A percentile compares a stretch with the other conserved stretches of the same genome.
These are phyloP conservation scores for Aspergillus leporis DNA, from an alignment of 495 filamentous ascomycete species.

Conservation along the genomic window DNA sequence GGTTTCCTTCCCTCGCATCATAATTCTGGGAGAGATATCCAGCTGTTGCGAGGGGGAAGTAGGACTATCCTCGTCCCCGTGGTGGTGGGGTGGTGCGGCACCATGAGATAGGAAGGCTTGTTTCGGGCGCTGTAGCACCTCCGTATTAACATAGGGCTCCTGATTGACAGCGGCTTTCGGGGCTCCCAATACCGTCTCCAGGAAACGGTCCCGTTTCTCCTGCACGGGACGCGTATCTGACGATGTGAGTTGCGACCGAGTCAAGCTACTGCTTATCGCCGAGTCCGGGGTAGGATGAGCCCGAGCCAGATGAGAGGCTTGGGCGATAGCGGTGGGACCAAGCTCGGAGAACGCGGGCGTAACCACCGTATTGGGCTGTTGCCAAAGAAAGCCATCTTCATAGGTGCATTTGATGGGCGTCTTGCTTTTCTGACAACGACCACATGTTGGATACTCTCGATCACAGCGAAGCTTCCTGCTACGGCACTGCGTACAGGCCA, in stretches of 20 bases:
- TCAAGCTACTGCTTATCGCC: slow-evolving; percentile 30
- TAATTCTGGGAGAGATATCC: slow-evolving; percentile 41
- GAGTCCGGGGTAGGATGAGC: slow-evolving; percentile 38
- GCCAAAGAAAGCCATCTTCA: slow-evolving; percentile 51
- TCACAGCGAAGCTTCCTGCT: slow-evolving; percentile 71
- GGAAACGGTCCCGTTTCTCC: slow-evolving; percentile 38
- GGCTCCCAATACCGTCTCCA: slow-evolving; percentile 47
- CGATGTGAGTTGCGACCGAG: slow-evolving; percentile 31
- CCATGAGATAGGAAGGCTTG: slow-evolving; percentile 15
- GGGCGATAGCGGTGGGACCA: slow-evolving; percentile 25
- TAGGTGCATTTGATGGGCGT: slow-evolving; percentile 44
- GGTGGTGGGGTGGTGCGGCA: slow-evolving; percentile 8
- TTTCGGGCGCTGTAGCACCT: slow-evolving; percentile 34
- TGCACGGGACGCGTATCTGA: slow-evolving; percentile 15
- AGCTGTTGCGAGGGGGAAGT: slow-evolving; percentile 40
- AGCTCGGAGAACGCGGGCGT: slow-evolving; percentile 31
- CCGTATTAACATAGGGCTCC: slow-evolving; percentile 36
- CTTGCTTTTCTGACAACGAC: slow-evolving; percentile 59
- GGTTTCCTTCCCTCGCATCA: slow-evolving; percentile 47
- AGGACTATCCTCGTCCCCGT: slow-evolving; percentile 20
- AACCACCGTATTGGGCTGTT: slow-evolving; percentile 42
- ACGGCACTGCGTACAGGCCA: slow-evolving; percentile 56
- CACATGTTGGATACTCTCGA: slow-evolving; percentile 61
- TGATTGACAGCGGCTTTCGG: slow-evolving; percentile 44
- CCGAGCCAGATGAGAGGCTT: slow-evolving; percentile 23